A percentile compares a stretch with the other conserved stretches of the same genome.
Conservation (phyloP, 768 basidiomycete species). For the Obba rivulosa region DNA sequence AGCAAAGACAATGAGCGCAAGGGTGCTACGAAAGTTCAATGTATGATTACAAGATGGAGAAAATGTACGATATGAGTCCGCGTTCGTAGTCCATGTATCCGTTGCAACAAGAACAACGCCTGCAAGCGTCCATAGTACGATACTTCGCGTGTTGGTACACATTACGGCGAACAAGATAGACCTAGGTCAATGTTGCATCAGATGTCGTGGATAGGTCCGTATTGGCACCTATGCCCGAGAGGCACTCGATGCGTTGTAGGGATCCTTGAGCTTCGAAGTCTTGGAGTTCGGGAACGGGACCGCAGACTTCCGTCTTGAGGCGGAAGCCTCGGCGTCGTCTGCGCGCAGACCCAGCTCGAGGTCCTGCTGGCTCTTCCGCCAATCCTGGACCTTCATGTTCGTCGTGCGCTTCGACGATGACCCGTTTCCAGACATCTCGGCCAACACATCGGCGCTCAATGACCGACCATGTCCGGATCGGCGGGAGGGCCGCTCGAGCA, state of each 20-base stretch:
- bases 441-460: slow-evolving; percentile 59
- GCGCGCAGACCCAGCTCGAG: slow-evolving; percentile 10
- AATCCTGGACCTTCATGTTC: slow-evolving; percentile 79
- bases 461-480: slow-evolving; percentile 35
- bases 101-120: no score
- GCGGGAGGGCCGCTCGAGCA: background rate
- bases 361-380: slow-evolving; percentile 67
- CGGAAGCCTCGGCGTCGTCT: slow-evolving; percentile 23
- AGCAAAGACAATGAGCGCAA: background rate
- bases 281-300: slow-evolving; percentile 56
- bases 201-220: no score
- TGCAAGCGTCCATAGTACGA: no score
- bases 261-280: background rate
- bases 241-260: no score
- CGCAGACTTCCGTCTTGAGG: slow-evolving; percentile 31
- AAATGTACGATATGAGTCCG: background rate
- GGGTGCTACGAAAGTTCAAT: background rate
- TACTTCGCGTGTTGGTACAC: slow-evolving; percentile 8
- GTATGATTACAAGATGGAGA: background rate
- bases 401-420: slow-evolving; percentile 60
- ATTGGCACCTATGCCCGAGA: no score
- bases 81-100: no score
- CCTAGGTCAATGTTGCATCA: no score
- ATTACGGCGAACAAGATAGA: slow-evolving; percentile 1
- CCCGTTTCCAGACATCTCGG: slow-evolving; percentile 27